Evolutionary conservation across 1,284 basidiomycete species (phyloP).

Genomic region (Sparassis latifolia): DNA sequence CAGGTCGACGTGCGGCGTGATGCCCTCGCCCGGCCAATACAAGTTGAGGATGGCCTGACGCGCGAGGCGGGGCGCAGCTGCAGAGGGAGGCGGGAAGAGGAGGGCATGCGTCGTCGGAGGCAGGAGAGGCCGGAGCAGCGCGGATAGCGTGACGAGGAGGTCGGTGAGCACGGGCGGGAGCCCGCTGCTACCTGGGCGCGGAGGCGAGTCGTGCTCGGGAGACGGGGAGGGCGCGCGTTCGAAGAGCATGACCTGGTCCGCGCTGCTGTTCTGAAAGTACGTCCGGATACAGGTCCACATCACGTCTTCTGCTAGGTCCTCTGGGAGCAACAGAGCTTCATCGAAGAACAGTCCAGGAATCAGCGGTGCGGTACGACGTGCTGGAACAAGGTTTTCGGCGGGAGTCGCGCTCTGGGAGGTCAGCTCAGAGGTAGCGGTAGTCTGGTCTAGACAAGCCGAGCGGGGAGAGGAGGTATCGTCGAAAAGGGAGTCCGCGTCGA

Average conservation of each 20-base stretch:
- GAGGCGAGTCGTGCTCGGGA: neutral
- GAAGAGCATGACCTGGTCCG: conserved; percentile 78
- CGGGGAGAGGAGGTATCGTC: conserved; percentile 20
- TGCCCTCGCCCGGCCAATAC: conserved; percentile 75
- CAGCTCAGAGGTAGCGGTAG: neutral
- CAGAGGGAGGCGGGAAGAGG: conserved; percentile 41
- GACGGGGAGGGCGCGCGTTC: conserved; percentile 32
- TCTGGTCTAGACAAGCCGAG: neutral
- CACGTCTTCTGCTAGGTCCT: conserved; percentile 43
- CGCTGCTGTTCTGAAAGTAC: conserved; percentile 45
- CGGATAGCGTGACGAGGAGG: conserved; percentile 46
- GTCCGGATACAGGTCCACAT: conserved; percentile 45
- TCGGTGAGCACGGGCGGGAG: conserved; percentile 49
- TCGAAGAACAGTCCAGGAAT: conserved; percentile 62
- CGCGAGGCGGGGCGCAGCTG: conserved; percentile 32
- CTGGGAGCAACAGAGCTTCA: conserved; percentile 43
- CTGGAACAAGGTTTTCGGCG: conserved; percentile 12
- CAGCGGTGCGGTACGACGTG: conserved; percentile 35
- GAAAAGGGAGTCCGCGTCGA: conserved; percentile 36
- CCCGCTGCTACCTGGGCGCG: conserved; percentile 18
- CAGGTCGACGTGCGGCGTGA: conserved; percentile 73
- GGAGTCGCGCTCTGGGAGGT: neutral
- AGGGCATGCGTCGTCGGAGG: conserved; percentile 40
- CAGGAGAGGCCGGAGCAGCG: conserved; percentile 40
- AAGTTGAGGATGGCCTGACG: conserved; percentile 78